Percentiles rank a stretch among this genome's conserved stretches.
Evolutionary conservation across 2,329 filamentous ascomycete species (phyloP).

Genomic region (Calonectria pauciramosa): DNA sequence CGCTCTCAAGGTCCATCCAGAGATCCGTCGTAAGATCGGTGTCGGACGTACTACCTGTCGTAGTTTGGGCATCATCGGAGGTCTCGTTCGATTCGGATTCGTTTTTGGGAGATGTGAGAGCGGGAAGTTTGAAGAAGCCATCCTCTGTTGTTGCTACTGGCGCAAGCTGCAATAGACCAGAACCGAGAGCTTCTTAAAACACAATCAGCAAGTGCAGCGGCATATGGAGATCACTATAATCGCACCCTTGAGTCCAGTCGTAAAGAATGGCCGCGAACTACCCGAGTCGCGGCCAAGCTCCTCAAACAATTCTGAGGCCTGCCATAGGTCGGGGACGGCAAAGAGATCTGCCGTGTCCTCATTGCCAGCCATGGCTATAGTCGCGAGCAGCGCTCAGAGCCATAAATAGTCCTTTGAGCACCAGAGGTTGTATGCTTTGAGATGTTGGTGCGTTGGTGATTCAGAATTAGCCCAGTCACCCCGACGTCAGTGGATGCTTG

Average conservation of each 20-base stretch:
- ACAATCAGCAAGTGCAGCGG: conserved; percentile 5
- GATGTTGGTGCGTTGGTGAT: conserved; percentile 17
- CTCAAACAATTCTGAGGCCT: conserved; percentile 64
- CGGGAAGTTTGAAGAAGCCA: conserved; percentile 50
- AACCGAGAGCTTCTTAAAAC: conserved; percentile 26
- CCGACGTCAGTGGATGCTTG: conserved; percentile 12
- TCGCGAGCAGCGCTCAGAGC: not conserved
- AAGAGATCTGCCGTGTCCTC: conserved; percentile 70
- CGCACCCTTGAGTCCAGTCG: conserved; percentile 53
- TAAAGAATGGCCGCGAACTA: conserved; percentile 57
- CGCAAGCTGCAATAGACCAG: conserved; percentile 34
- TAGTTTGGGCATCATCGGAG: conserved; percentile 17
- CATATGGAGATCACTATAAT: not conserved
- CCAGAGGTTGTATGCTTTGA: conserved; percentile 1
- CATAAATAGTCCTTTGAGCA: conserved; percentile 29
- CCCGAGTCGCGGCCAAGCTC: conserved; percentile 36
- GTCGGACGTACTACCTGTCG: conserved; percentile 20
- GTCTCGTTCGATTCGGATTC: conserved; percentile 24
- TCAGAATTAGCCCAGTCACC: not conserved
- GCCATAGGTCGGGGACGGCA: conserved; percentile 73
- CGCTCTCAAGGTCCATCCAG: conserved; percentile 62
- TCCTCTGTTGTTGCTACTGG: conserved; percentile 40
- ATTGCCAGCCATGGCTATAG: conserved; percentile 50
- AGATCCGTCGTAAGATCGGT: conserved; percentile 44
- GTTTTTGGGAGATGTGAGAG: conserved; percentile 23